Conservation (phyloP, 805 yeast species). For the Pichia cephalocereana region DNA sequence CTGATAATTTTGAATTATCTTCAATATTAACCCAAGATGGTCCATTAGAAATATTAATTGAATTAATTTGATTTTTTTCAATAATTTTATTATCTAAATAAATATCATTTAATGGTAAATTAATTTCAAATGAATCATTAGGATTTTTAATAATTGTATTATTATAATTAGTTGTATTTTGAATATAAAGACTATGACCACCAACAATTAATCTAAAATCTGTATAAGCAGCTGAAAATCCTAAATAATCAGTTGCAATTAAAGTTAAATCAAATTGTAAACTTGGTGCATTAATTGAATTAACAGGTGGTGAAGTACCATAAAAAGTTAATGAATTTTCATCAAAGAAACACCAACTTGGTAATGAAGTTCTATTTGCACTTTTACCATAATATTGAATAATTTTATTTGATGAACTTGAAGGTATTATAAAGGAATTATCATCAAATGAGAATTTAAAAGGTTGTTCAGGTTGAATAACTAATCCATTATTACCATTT, state of each 20-base stretch:
- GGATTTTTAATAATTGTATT: slow-evolving; percentile 54
- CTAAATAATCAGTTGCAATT: slow-evolving; percentile 71
- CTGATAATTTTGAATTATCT: slow-evolving; percentile 35
- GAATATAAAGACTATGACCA: slow-evolving; percentile 73
- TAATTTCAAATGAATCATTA: slow-evolving; percentile 41
- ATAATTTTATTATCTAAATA: slow-evolving; percentile 54
- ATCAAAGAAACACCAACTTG: slow-evolving; percentile 80
- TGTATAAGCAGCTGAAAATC: slow-evolving; percentile 63
- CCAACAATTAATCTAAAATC: slow-evolving; percentile 73
- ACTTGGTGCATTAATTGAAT: slow-evolving; percentile 85
- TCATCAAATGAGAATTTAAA: slow-evolving; percentile 59
- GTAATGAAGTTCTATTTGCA: slow-evolving; percentile 77
- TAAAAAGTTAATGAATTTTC: slow-evolving; percentile 52
- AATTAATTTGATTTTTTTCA: slow-evolving; percentile 41
- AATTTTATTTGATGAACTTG: slow-evolving; percentile 38
- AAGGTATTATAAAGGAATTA: slow-evolving; percentile 43
- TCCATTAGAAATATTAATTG: slow-evolving; percentile 37
- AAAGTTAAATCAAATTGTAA: slow-evolving; percentile 57
- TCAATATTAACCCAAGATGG: slow-evolving; percentile 54
- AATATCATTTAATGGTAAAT: slow-evolving; percentile 56
- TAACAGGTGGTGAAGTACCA: slow-evolving; percentile 84
- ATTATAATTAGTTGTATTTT: slow-evolving; percentile 37
- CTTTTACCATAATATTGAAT: slow-evolving; percentile 73
- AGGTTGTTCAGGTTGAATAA: slow-evolving; percentile 57
- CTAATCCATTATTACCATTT: slow-evolving; percentile 67